Evolutionary conservation across 129 eudicot species (phyloP).

Genomic region (Gnaphalium uliginosum): DNA sequence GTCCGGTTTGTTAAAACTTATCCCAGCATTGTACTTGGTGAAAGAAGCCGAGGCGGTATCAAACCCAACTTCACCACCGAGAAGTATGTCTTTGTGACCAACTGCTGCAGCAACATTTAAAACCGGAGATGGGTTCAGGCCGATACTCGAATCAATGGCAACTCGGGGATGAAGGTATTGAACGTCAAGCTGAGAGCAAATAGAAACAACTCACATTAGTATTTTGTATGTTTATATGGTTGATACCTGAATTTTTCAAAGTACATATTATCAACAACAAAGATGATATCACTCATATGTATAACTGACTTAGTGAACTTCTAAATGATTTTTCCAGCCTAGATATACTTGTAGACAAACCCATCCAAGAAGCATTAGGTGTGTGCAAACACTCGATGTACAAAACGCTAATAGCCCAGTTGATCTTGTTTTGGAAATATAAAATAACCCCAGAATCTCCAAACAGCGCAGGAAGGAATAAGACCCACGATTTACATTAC

Average conservation of each 20-base stretch:
- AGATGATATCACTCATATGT: neutral
- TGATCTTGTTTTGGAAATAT: neutral
- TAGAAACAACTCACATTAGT: constrained; percentile 12
- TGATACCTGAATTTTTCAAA: neutral
- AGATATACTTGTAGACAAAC: neutral
- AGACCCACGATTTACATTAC: neutral
- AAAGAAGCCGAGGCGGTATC: constrained; percentile 82
- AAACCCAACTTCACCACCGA: constrained; percentile 86
- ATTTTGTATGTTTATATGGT: neutral
- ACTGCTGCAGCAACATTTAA: constrained; percentile 72
- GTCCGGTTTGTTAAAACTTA: constrained; percentile 71
- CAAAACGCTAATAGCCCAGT: neutral
- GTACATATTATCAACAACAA: neutral
- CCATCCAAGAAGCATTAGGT: neutral
- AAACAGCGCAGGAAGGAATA: neutral
- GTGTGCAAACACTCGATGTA: neutral
- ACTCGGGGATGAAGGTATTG: constrained; percentile 70
- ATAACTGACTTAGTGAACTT: neutral
- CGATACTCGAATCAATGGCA: constrained; percentile 78
- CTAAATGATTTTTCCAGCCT: neutral
- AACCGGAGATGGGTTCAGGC: constrained; percentile 78
- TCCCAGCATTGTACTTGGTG: constrained; percentile 83
- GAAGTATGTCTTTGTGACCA: constrained; percentile 59
- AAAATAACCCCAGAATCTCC: neutral
- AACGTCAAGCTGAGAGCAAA: constrained; percentile 70